Conservation (phyloP, 2,329 filamentous ascomycete species). For the Neodidymelliopsis sp. region DNA sequence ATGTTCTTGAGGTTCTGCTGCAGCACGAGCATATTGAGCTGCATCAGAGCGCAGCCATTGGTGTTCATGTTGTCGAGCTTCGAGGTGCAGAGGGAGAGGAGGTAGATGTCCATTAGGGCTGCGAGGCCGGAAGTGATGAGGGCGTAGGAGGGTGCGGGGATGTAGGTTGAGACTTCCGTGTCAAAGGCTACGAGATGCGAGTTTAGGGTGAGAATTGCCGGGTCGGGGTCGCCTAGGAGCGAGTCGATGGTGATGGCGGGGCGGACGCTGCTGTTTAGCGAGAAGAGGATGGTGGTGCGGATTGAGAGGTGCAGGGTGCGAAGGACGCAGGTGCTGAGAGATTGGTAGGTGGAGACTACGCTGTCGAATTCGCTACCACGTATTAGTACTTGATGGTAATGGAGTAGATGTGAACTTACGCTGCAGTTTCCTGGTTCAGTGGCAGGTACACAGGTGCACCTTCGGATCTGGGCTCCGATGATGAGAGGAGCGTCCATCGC, state of each 20-base stretch:
- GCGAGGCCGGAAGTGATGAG: conserved; percentile 82
- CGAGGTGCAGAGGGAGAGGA: conserved; percentile 70
- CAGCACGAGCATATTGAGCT: conserved; percentile 91
- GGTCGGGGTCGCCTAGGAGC: conserved; percentile 78
- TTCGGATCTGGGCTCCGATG: conserved; percentile 54
- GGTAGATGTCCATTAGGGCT: conserved; percentile 77
- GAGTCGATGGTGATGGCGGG: conserved; percentile 66
- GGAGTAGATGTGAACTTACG: conserved; percentile 59
- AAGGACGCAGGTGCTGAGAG: conserved; percentile 79
- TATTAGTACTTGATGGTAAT: conserved; percentile 16
- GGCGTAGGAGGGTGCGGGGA: conserved; percentile 70
- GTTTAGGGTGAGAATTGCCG: conserved; percentile 83
- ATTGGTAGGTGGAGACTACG: conserved; percentile 82
- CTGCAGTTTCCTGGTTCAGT: conserved; percentile 83
- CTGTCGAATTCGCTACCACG: conserved; percentile 76
- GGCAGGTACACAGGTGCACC: conserved; percentile 82
- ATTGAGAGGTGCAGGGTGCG: conserved; percentile 89
- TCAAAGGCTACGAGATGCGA: conserved; percentile 86
- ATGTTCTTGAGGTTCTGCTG: conserved; percentile 98
- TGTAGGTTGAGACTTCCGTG: conserved; percentile 76
- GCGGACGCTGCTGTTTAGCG: conserved; percentile 66
- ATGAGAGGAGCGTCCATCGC: conserved; percentile 82
- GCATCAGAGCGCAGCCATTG: conserved; percentile 84
- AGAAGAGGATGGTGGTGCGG: conserved; percentile 83
- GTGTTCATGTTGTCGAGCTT: conserved; percentile 82